Base-by-base conservation (phyloP, 768 basidiomycete genomes). In the Lentinula lateritia region DNA sequence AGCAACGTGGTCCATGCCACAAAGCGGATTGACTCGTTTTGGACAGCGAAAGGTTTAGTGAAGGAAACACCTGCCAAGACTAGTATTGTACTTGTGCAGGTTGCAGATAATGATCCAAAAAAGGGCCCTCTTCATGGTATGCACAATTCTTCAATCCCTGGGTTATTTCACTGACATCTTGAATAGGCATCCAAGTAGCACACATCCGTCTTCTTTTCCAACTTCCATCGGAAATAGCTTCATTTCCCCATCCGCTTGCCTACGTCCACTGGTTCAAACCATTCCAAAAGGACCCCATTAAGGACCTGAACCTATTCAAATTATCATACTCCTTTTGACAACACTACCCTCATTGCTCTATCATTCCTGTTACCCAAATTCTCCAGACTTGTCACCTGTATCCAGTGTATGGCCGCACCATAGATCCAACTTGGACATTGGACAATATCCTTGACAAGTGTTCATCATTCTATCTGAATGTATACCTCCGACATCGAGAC, bases 181-280 rank as follows among this genome's bases (percentile, higher is more conserved):
- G 16, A 36, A 1, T 35, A 70, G 67, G 54, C 34, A 70, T 61
- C 64, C 72, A 65, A 28, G 62, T 68, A 16, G 67, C 67, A 20
- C 72, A 67, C 23, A 66, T 74, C 13, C 66, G 64, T 1, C 59
- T 68, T 18, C 68, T 74, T 8, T 73, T 74, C 58, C 32, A 52
- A 2, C 61, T 74, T 13, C 68, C 71, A 10, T 62, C 59, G 1
- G 35, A 61, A 2, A 43, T 60, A n/a, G n/a, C n/a, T 52, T 65
- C 50, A 1, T 64, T 62, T 46, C 32, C 39, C 2, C 53, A 69
- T 34, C 69, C 65, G 3, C 64, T 73, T 16, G 68, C 67, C 0
- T 72, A 66, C 59, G 62, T 73, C 5, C 64, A 73, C 35, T 71
- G 68, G 69, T 72, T 65, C 61, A 68, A 58, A 36, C 69, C 66